Evolutionary conservation across 2,329 filamentous ascomycete genomes (phyloP).

Genomic region (Fragosphaeria purpurea): DNA sequence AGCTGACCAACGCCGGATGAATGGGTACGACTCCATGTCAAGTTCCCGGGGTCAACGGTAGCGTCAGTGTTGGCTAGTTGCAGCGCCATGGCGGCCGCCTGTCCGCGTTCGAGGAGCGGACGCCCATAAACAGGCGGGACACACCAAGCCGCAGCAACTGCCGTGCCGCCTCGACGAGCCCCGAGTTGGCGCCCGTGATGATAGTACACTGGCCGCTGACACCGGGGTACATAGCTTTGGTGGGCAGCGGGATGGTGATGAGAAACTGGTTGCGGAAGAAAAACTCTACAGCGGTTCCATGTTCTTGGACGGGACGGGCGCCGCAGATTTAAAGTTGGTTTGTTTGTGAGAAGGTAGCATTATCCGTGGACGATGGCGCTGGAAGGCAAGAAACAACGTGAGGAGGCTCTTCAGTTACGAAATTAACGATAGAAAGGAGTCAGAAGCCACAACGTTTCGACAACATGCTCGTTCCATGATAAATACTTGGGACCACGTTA

Average conservation of each 20-base stretch:
- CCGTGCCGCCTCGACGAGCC: constrained; percentile 9
- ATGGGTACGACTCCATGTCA: constrained; percentile 26
- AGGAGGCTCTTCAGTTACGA: no score
- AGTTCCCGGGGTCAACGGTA: constrained; percentile 27
- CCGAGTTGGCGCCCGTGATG: constrained; percentile 11
- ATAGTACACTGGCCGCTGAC: constrained; percentile 1
- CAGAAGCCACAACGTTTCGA: no score
- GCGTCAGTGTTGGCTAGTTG: constrained; percentile 4
- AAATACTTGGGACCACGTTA: no score
- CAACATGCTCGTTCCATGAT: no score
- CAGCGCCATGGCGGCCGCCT: constrained; percentile 7
- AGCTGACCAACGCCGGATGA: constrained; percentile 24
- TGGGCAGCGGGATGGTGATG: constrained; percentile 8
- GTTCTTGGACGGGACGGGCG: constrained; percentile 5
- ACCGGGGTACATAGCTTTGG: constrained; percentile 1
- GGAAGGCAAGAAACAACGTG: no score
- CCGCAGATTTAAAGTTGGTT: no score
- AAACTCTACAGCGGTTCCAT: neutral
- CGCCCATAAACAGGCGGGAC: constrained; percentile 10
- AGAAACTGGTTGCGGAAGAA: constrained; percentile 10
- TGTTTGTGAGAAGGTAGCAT: no score
- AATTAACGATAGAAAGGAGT: no score
- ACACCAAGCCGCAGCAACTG: constrained; percentile 11
- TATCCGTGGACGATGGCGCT: neutral
- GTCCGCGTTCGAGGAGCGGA: constrained; percentile 8